Conservation (phyloP, 2,329 filamentous ascomycete genomes). For the Cladophialophora exuberans region DNA sequence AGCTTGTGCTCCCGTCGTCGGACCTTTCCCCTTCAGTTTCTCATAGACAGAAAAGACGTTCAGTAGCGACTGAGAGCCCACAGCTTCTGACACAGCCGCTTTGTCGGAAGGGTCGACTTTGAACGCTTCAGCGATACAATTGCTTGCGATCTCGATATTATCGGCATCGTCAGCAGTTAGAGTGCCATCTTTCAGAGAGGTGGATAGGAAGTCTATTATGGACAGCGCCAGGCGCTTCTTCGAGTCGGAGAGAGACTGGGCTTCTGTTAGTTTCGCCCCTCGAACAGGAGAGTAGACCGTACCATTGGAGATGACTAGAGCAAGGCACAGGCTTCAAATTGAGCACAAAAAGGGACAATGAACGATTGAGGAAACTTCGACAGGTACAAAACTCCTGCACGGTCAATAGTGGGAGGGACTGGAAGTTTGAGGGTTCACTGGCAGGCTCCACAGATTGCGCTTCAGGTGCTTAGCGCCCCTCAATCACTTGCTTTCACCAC, state of each 20-base stretch:
- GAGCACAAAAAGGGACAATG: too few species aligned
- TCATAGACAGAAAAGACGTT: slow-evolving; percentile 96
- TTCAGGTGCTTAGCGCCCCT: too few species aligned
- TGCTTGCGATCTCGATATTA: slow-evolving; percentile 89
- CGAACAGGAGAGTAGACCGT: too few species aligned
- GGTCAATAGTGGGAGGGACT: too few species aligned
- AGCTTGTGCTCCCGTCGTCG: slow-evolving; percentile 47
- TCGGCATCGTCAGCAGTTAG: slow-evolving; percentile 86
- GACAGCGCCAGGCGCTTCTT: slow-evolving; percentile 93
- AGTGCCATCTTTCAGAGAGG: slow-evolving; percentile 84
- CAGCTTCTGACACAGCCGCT: slow-evolving; percentile 71
- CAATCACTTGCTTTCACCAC: too few species aligned
- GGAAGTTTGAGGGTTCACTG: too few species aligned
- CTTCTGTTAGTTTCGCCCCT: too few species aligned
- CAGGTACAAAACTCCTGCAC: too few species aligned
- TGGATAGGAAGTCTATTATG: slow-evolving; percentile 91
- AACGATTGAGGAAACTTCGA: too few species aligned
- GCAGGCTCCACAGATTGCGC: too few species aligned
- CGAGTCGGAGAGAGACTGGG: slow-evolving; percentile 47
- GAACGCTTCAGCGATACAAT: slow-evolving; percentile 94
- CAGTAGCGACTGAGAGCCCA: slow-evolving; percentile 84
- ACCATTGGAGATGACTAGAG: too few species aligned
- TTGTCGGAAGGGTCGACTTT: slow-evolving; percentile 85
- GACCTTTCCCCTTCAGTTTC: slow-evolving; percentile 75
- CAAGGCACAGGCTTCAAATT: too few species aligned